A percentile compares a stretch with the other conserved stretches of the same genome.
Conservation (phyloP, 2,329 filamentous ascomycete species). For the Ploettnerulaceae sp. region DNA sequence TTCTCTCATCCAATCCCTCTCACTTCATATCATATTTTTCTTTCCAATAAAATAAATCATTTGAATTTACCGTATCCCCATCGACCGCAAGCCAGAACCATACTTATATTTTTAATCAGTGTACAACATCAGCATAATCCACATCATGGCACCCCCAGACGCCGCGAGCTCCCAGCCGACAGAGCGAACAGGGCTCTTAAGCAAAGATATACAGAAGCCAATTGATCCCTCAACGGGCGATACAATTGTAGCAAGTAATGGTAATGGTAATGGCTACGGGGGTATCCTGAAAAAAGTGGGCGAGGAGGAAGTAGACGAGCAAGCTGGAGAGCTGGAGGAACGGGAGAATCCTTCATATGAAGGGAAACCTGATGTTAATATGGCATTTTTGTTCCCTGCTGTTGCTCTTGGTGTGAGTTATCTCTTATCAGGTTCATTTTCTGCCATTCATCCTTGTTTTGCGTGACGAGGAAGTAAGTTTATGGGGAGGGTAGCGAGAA, state of each 20-base stretch:
- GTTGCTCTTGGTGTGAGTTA: constrained; percentile 57
- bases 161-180: not conserved
- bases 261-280: constrained; percentile 3
- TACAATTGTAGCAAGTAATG: not conserved
- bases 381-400: constrained; percentile 57
- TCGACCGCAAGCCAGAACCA: too few species aligned
- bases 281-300: constrained; percentile 1
- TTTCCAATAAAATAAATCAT: too few species aligned
- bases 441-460: not conserved
- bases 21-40: too few species aligned
- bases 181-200: constrained; percentile 1
- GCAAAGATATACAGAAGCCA: not conserved
- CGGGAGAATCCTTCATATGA: constrained; percentile 23
- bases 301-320: constrained; percentile 10
- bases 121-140: too few species aligned
- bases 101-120: too few species aligned
- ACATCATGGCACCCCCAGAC: not conserved
- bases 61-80: too few species aligned
- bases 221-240: not conserved
- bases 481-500: not conserved
- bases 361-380: constrained; percentile 24
- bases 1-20: too few species aligned
- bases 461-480: too few species aligned
- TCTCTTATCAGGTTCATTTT: not conserved
- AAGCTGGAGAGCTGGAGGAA: constrained; percentile 13